Evolutionary conservation across 768 basidiomycete genomes (phyloP).

Genomic region (Amanita exitialis): DNA sequence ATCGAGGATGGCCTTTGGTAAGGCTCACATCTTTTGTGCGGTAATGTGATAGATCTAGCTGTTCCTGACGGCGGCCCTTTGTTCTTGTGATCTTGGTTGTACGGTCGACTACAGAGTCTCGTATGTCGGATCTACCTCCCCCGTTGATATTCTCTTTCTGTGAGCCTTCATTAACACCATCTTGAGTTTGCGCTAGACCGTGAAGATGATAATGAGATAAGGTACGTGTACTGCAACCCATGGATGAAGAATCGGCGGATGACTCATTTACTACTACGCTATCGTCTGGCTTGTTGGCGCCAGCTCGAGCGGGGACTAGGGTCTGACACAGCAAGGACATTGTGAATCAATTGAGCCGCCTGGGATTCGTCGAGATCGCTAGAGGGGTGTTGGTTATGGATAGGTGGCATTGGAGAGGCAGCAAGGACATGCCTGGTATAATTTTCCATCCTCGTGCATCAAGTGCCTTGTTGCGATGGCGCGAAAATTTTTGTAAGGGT

Average conservation of each 20-base stretch:
- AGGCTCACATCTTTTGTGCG: constrained; percentile 4
- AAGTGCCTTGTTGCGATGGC: background rate
- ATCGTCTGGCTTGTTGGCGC: constrained; percentile 13
- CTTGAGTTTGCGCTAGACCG: constrained; percentile 48
- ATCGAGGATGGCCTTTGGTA: background rate
- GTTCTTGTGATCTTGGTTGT: background rate
- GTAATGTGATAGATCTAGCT: constrained; percentile 8
- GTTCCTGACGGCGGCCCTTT: constrained; percentile 1
- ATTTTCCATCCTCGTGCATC: constrained; percentile 4
- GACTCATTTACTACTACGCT: constrained; percentile 21
- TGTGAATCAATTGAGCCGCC: constrained; percentile 40
- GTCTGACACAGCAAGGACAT: constrained; percentile 25
- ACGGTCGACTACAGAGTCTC: background rate
- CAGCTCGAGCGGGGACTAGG: constrained; percentile 11
- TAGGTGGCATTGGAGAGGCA: constrained; percentile 1
- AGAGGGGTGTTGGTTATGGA: constrained; percentile 5
- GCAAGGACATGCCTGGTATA: background rate
- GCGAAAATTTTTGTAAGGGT: background rate
- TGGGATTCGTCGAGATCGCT: constrained; percentile 44
- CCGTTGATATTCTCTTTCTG: constrained; percentile 42
- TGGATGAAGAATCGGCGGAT: constrained; percentile 31
- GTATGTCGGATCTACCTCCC: background rate
- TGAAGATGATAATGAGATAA: constrained; percentile 46
- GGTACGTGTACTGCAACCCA: constrained; percentile 22
- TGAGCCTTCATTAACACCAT: constrained; percentile 29